These are phyloP conservation scores for Phytophthora megakarya DNA, from an alignment of 352 stramenopile genomes.

Conservation along the genomic window DNA sequence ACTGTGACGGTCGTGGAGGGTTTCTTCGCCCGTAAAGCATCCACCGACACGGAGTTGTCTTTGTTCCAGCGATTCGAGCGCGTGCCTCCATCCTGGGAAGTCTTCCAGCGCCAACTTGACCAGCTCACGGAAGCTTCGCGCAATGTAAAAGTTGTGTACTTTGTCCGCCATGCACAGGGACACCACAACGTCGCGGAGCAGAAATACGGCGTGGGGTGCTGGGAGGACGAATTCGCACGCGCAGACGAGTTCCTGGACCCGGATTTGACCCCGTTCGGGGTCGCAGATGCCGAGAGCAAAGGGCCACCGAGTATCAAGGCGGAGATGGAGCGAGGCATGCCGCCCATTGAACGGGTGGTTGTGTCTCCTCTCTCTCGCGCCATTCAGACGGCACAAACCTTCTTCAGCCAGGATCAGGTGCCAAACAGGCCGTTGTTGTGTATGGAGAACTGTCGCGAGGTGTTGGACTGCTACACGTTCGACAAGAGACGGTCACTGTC, in stretches of 20 bases:
- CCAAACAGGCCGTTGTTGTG: constrained; percentile 43
- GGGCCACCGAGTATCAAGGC: constrained; percentile 35
- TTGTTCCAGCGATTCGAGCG: constrained; percentile 41
- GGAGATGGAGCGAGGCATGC: constrained; percentile 63
- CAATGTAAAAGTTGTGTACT: constrained; percentile 73
- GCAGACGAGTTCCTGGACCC: constrained; percentile 62
- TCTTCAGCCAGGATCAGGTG: constrained; percentile 47
- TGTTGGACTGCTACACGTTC: constrained; percentile 70
- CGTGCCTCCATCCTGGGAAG: constrained; percentile 27
- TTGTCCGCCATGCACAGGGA: constrained; percentile 70
- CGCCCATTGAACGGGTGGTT: constrained; percentile 61
- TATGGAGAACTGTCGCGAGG: constrained; percentile 68
- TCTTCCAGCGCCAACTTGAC: constrained; percentile 19
- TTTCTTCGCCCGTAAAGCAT: constrained; percentile 12
- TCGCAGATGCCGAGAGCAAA: constrained; percentile 49
- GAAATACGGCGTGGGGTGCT: constrained; percentile 52
- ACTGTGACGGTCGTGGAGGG: constrained; percentile 16
- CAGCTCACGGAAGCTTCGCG: constrained; percentile 19
- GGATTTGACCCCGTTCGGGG: constrained; percentile 59
- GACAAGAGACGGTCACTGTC: constrained; percentile 58
- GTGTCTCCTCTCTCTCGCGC: constrained; percentile 68
- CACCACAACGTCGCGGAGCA: constrained; percentile 64
- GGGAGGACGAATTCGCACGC: constrained; percentile 63
- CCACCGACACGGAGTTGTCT: neutral
- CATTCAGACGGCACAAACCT: constrained; percentile 68